Conservation (phyloP, 495 filamentous ascomycete genomes). For the Lophiotrema nucula region DNA sequence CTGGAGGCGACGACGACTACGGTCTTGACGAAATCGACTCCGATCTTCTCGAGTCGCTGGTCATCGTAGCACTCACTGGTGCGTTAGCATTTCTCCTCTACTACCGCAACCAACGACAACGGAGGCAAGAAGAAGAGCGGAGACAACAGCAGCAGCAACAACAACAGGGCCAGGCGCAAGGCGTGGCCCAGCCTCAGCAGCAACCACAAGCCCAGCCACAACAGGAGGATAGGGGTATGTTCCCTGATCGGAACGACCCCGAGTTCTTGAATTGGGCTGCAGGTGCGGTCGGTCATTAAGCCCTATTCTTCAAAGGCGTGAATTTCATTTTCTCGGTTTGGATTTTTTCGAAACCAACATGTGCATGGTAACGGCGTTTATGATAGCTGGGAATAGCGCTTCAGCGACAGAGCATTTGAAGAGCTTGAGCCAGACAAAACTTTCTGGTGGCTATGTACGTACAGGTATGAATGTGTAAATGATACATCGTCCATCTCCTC, state of each 20-base stretch:
- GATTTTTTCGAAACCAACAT: not conserved
- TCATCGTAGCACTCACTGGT: slow-evolving; percentile 76
- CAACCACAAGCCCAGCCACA: slow-evolving; percentile 38
- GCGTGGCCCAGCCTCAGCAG: slow-evolving; percentile 24
- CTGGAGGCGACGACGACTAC: slow-evolving; percentile 61
- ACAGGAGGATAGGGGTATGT: slow-evolving; percentile 61
- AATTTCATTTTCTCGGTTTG: not conserved
- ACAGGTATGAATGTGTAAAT: slow-evolving; percentile 19
- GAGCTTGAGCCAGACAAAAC: not conserved
- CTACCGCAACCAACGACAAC: slow-evolving; percentile 69
- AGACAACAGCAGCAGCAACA: slow-evolving; percentile 44
- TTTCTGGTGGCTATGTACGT: slow-evolving; percentile 1
- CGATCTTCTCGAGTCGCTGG: slow-evolving; percentile 74
- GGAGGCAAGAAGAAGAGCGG: slow-evolving; percentile 45
- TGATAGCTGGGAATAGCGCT: slow-evolving; percentile 1
- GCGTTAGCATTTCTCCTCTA: slow-evolving; percentile 76
- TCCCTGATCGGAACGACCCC: slow-evolving; percentile 70
- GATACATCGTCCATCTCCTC: not conserved
- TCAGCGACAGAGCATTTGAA: not conserved
- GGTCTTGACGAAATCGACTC: slow-evolving; percentile 66
- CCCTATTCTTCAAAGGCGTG: not conserved
- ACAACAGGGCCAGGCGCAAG: slow-evolving; percentile 30
- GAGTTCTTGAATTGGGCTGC: slow-evolving; percentile 71
- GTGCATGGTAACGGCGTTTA: slow-evolving; percentile 21
- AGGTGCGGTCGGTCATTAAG: slow-evolving; percentile 71